A percentile compares a stretch with the other conserved stretches of the same genome.
Evolutionary conservation across 2,329 filamentous ascomycete species (phyloP).

Genomic region (Sporothrix brunneoviolacea): DNA sequence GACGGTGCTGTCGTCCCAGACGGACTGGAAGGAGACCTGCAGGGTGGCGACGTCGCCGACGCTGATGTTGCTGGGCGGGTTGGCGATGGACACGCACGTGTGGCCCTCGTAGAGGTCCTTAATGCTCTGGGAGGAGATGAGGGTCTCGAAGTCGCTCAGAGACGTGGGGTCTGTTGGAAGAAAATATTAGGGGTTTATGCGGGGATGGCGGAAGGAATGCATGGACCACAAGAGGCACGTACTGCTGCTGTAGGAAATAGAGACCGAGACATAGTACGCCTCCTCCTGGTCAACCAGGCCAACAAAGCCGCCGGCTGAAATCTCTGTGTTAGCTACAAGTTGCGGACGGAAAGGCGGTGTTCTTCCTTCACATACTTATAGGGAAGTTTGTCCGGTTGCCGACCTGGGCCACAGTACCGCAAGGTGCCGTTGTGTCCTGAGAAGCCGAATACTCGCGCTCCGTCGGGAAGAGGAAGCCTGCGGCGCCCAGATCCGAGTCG

Average conservation of each 20-base stretch:
- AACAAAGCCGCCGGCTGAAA: slow-evolving; percentile 13
- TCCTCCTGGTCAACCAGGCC: slow-evolving; percentile 14
- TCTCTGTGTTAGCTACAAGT: neutral
- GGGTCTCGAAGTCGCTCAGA: slow-evolving; percentile 27
- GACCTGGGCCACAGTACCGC: slow-evolving; percentile 39
- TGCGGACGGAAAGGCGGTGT: neutral
- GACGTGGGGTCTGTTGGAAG: slow-evolving; percentile 21
- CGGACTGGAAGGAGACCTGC: slow-evolving; percentile 29
- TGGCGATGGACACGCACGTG: slow-evolving; percentile 28
- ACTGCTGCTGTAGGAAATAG: slow-evolving; percentile 31
- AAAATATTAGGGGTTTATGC: neutral
- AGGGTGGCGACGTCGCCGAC: slow-evolving; percentile 29
- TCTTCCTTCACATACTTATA: slow-evolving; percentile 31
- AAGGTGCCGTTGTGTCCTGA: slow-evolving; percentile 44
- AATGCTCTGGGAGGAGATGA: slow-evolving; percentile 20
- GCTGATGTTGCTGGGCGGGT: slow-evolving; percentile 21
- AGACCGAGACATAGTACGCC: slow-evolving; percentile 11
- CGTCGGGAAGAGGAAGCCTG: slow-evolving; percentile 47
- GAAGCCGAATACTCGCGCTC: slow-evolving; percentile 44
- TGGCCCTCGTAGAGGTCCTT: slow-evolving; percentile 28
- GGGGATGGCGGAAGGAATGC: neutral
- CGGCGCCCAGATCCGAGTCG: slow-evolving; percentile 40
- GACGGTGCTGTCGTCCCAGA: slow-evolving; percentile 19
- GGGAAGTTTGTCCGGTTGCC: slow-evolving; percentile 45
- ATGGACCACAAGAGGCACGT: slow-evolving; percentile 17